Evolutionary conservation across 129 eudicot species (phyloP).

Genomic region (Flaveria robusta): DNA sequence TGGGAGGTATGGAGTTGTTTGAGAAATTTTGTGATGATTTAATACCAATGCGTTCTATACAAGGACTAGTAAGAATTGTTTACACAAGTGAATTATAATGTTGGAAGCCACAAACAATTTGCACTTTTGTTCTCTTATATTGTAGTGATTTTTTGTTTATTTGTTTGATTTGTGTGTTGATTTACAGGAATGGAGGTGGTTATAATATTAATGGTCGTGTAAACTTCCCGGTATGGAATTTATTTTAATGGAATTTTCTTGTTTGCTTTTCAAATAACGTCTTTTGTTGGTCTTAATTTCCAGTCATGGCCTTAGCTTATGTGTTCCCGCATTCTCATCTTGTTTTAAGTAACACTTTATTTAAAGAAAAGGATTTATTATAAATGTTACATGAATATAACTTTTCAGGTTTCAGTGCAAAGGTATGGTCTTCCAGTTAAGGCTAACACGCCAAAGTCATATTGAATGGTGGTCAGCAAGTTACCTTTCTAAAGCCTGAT

Average conservation of each 20-base stretch:
- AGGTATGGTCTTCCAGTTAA: slow-evolving; percentile 73
- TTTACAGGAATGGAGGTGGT: slow-evolving; percentile 69
- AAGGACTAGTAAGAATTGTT: background rate
- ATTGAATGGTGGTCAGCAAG: slow-evolving; percentile 77
- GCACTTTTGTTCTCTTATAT: slow-evolving; percentile 14
- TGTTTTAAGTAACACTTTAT: background rate
- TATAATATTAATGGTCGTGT: slow-evolving; percentile 78
- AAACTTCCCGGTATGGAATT: slow-evolving; percentile 65
- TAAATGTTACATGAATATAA: slow-evolving; percentile 17
- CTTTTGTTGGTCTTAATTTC: too few relatives aligned
- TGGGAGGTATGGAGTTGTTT: background rate
- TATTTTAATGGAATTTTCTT: background rate
- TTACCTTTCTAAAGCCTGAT: slow-evolving; percentile 82
- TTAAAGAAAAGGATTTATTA: background rate
- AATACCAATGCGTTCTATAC: background rate
- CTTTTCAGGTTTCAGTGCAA: slow-evolving; percentile 46
- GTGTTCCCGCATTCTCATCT: too few relatives aligned
- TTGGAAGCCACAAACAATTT: background rate
- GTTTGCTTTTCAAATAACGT: too few relatives aligned
- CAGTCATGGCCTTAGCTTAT: too few relatives aligned
- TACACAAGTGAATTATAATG: background rate
- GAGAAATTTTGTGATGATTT: slow-evolving; percentile 7
- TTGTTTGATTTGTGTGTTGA: slow-evolving; percentile 7
- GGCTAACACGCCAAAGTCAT: slow-evolving; percentile 67
- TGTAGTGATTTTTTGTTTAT: background rate